These are phyloP conservation scores for Turnera subulata DNA, from an alignment of 345 rosid species.

Conservation along the genomic window DNA sequence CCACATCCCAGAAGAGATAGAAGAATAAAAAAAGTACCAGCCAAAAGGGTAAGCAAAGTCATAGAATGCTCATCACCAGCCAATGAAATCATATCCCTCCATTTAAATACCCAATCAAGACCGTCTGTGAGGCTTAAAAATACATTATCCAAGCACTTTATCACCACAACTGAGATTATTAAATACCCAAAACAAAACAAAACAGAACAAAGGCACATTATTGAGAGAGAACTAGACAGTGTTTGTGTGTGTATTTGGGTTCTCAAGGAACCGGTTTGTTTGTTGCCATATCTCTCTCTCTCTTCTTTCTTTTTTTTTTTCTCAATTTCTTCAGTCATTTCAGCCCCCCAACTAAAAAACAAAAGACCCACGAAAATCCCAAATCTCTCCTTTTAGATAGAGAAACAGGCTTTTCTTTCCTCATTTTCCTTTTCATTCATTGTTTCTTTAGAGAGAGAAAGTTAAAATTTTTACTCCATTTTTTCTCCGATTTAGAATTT, in stretches of 20 bases:
- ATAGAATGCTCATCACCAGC: background rate
- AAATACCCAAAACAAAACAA: conserved; percentile 1
- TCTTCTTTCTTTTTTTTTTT: too few relatives aligned
- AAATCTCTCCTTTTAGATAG: conserved; percentile 32
- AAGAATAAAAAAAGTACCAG: too few relatives aligned
- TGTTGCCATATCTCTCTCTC: too few relatives aligned
- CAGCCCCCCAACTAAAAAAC: too few relatives aligned
- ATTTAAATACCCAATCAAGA: background rate
- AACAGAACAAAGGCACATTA: conserved; percentile 8
- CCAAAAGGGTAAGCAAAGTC: too few relatives aligned
- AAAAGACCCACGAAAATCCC: too few relatives aligned
- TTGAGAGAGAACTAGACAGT: background rate
- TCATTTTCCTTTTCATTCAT: background rate
- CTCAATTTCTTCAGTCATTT: too few relatives aligned
- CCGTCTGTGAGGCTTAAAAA: background rate
- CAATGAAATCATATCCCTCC: background rate
- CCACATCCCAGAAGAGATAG: too few relatives aligned
- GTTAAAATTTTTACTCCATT: background rate
- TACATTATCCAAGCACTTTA: background rate
- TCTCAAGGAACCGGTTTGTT: background rate
- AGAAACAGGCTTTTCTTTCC: conserved; percentile 3
- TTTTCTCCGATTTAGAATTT: background rate
- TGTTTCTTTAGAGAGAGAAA: conserved; percentile 28
- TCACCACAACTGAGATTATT: background rate
- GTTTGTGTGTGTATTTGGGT: background rate